Evolutionary conservation across 495 filamentous ascomycete genomes (phyloP), one percentile per base, ranked within the genome.

Genomic region (Aspergillus egyptiacus): DNA sequence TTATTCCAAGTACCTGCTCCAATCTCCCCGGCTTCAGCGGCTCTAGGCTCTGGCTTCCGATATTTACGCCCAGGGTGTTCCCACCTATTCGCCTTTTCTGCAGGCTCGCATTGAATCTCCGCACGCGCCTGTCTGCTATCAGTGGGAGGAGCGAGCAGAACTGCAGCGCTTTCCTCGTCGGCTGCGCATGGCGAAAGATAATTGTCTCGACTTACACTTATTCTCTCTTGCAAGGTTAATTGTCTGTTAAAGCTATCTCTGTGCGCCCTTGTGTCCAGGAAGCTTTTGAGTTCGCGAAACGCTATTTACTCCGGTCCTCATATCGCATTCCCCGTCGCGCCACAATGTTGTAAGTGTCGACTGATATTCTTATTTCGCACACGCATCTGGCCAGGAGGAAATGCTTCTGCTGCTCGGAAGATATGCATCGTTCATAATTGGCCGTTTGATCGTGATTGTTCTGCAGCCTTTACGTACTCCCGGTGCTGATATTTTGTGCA

Each of bases 311-410:
- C 24, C 20, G 25, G 28, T 10, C 46, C 37, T 10, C 36, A 17
- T 17, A 7, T n/a, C 10, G 6, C 5, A 15, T 11, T 27, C 7
- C 19, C 28, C 24, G 24, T 44, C 28, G 23, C 41, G 27, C 32
- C 48, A 51, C 38, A 38, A 51, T 51, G 48, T 51, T 51, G 48
- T 51, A 44, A 37, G 48, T 51, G 17, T 36, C n/a, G n/a, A n/a
- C 25, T 33, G 18, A 17, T 7, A 6, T 37, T 46, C 53, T 36
- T 38, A 45, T 44, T 28, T 50, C 17, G 28, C 39, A 44, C n/a
- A 11, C 2, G n/a, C 22, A n/a, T 18, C 33, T 30, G 5, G 35
- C 25, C 18, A 6, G 17, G 15, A 23, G 22, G 24, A 7, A 24
- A 17, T 39, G 9, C n/a, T 4, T 33, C 28, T 28, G 38, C 14